Evolutionary conservation across 768 basidiomycete genomes (phyloP).

Genomic region (Boletus vermiculosoides): DNA sequence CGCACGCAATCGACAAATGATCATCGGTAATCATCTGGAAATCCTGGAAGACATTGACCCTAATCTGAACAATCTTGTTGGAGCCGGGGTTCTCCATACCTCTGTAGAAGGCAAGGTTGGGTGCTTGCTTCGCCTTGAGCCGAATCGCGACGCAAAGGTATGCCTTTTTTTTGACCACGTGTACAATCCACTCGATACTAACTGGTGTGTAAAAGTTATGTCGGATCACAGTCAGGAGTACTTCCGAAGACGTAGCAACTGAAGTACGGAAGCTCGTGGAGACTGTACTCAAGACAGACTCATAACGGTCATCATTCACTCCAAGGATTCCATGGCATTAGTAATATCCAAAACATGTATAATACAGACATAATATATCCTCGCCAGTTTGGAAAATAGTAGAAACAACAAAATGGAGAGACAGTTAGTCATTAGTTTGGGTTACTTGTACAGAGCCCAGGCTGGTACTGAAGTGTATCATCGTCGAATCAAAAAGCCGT

Average conservation of each 20-base stretch:
- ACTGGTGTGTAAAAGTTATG: conserved; percentile 59
- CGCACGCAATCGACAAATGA: conserved; percentile 67
- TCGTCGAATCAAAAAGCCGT: conserved; percentile 39
- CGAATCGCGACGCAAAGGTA: conserved; percentile 95
- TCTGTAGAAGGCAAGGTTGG: conserved; percentile 92
- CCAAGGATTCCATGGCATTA: conserved; percentile 7
- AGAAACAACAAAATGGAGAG: background rate
- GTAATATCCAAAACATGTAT: conserved; percentile 16
- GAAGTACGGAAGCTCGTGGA: conserved; percentile 61
- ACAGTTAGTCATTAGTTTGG: background rate
- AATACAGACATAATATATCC: conserved; percentile 28
- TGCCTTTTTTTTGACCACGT: conserved; percentile 14
- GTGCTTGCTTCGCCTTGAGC: conserved; percentile 89
- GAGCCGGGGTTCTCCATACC: conserved; percentile 95
- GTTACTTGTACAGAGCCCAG: background rate
- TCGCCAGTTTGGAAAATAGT: conserved; percentile 5
- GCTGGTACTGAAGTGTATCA: conserved; percentile 16
- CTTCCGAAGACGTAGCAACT: conserved; percentile 83
- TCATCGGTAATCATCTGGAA: conserved; percentile 75
- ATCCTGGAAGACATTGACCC: conserved; percentile 86
- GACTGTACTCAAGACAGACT: conserved; percentile 35
- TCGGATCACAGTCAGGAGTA: conserved; percentile 90
- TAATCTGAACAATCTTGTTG: conserved; percentile 90
- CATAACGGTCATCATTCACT: conserved; percentile 7
- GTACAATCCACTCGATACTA: background rate